Evolutionary conservation across 805 yeast genomes (phyloP).

Genomic region (Maudiozyma saulgeensis): DNA sequence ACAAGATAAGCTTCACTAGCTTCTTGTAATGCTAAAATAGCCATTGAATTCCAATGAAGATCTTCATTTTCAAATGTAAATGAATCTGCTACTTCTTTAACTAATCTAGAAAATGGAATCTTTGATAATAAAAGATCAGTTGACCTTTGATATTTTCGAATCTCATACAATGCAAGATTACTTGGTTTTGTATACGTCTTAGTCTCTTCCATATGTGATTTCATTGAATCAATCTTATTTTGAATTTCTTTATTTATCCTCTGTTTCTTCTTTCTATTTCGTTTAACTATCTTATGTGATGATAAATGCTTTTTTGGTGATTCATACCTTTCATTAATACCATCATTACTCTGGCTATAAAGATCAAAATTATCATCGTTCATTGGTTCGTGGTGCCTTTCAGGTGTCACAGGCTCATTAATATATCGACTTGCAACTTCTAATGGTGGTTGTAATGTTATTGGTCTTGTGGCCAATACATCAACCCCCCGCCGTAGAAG

Average conservation of each 20-base stretch:
- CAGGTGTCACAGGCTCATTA: neutral
- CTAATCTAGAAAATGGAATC: constrained; percentile 69
- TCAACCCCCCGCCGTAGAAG: neutral
- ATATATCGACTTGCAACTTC: neutral
- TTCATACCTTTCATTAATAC: neutral
- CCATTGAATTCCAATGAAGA: constrained; percentile 71
- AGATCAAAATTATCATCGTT: no score
- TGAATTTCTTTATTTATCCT: constrained; percentile 1
- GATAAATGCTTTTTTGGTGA: neutral
- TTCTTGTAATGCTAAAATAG: constrained; percentile 68
- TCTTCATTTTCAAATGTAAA: constrained; percentile 41
- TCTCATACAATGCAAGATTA: constrained; percentile 56
- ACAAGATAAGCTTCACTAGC: constrained; percentile 73
- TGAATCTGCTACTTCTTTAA: constrained; percentile 59
- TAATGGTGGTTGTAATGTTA: neutral
- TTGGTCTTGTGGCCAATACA: neutral
- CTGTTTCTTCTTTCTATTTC: neutral
- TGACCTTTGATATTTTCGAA: constrained; percentile 54
- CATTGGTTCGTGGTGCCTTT: neutral
- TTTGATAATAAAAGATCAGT: constrained; percentile 61
- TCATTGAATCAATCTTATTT: constrained; percentile 1
- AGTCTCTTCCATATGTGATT: constrained; percentile 5
- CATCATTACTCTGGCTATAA: neutral
- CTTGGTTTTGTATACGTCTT: constrained; percentile 52
- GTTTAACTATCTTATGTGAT: neutral